phyloP scores from a whole-genome alignment of 768 basidiomycete genomes.

The Amanita jacksonii region DNA sequence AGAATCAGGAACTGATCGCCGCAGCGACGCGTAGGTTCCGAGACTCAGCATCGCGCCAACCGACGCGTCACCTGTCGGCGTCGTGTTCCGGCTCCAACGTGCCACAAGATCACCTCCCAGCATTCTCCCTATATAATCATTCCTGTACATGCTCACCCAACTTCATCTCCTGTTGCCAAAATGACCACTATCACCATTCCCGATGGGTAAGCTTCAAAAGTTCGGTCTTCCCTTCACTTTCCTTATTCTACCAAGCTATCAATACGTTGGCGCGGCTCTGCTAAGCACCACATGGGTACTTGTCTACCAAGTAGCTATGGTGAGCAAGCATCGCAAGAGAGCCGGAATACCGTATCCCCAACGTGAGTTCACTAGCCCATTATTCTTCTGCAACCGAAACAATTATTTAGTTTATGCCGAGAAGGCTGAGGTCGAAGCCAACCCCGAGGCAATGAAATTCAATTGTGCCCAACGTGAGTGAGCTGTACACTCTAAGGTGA shows the following conservation, averaged over 20 bases:
- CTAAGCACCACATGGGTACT: constrained; percentile 44
- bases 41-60: too few species aligned
- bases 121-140: too few species aligned
- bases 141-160: not conserved
- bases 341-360: constrained; percentile 62
- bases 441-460: constrained; percentile 43
- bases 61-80: not conserved
- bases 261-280: constrained; percentile 48
- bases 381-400: not conserved
- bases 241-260: constrained; percentile 26
- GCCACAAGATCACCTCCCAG: too few species aligned
- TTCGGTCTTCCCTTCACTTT: not conserved
- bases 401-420: constrained; percentile 56
- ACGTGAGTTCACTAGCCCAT: constrained; percentile 30
- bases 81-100: too few species aligned
- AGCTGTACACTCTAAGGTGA: too few species aligned
- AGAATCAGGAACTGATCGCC: too few species aligned
- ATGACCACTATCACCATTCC: constrained; percentile 2
- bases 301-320: constrained; percentile 33
- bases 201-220: not conserved
- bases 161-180: not conserved
- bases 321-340: constrained; percentile 34
- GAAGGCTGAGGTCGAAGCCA: constrained; percentile 43
- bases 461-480: constrained; percentile 64
- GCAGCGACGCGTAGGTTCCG: too few species aligned